phyloP scores from a whole-genome alignment of 2,329 filamentous ascomycete species.

The Sarocladium kiliense region DNA sequence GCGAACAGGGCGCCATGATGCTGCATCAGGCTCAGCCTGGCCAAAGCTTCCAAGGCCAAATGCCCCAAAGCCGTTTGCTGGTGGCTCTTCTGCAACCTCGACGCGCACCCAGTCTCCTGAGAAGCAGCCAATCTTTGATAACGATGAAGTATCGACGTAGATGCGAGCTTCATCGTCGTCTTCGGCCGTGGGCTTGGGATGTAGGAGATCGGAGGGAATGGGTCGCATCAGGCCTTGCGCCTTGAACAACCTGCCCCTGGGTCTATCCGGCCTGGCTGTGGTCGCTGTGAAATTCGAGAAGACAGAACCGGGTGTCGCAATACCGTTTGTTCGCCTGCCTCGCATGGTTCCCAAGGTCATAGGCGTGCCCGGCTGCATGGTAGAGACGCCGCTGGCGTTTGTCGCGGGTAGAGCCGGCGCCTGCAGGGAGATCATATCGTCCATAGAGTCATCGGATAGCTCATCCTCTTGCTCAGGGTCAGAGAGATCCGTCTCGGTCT shows the following conservation, averaged over 20 bases:
- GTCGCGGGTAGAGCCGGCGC: slow-evolving; percentile 74
- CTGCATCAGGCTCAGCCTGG: slow-evolving; percentile 43
- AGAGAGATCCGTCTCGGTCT: slow-evolving; percentile 59
- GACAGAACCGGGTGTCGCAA: slow-evolving; percentile 79
- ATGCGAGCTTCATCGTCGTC: slow-evolving; percentile 88
- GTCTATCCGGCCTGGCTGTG: slow-evolving; percentile 69
- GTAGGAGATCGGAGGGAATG: slow-evolving; percentile 73
- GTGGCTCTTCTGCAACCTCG: slow-evolving; percentile 71
- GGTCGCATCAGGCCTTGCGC: slow-evolving; percentile 67
- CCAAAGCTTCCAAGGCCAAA: slow-evolving; percentile 63
- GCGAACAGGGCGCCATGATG: slow-evolving; percentile 75
- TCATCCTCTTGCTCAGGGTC: slow-evolving; percentile 69
- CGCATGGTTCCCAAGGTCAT: slow-evolving; percentile 59
- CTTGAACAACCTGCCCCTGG: slow-evolving; percentile 76
- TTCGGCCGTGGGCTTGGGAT: slow-evolving; percentile 70
- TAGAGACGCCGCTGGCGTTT: slow-evolving; percentile 72
- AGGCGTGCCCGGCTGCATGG: slow-evolving; percentile 75
- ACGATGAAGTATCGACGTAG: slow-evolving; percentile 81
- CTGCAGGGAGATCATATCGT: slow-evolving; percentile 88
- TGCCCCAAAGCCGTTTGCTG: slow-evolving; percentile 57
- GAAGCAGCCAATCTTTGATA: slow-evolving; percentile 91
- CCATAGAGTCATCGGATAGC: slow-evolving; percentile 83
- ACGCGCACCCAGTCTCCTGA: slow-evolving; percentile 95
- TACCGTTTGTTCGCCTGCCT: slow-evolving; percentile 62
- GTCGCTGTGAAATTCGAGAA: slow-evolving; percentile 84